A percentile compares a stretch with the other conserved stretches of the same genome.
Evolutionary conservation across 371 early-diverging fungal species (phyloP).

Genomic region (Thermomucor indicae-seudaticae): DNA sequence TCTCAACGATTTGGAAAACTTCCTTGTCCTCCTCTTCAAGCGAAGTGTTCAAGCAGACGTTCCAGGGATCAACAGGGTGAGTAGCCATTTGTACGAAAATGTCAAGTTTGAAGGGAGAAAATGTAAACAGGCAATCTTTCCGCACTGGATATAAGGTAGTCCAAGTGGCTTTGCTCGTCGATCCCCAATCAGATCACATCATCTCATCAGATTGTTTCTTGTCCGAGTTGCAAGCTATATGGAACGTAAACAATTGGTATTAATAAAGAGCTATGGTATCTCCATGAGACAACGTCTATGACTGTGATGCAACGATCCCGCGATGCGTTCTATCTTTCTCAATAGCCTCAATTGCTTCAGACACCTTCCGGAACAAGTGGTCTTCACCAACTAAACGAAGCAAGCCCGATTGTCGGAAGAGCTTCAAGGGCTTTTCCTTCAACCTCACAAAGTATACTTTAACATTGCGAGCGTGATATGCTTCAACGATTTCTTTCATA

Average conservation of each 20-base stretch:
- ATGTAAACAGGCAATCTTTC: too few species aligned
- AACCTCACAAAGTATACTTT: slow-evolving; percentile 83
- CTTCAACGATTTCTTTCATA: slow-evolving; percentile 77
- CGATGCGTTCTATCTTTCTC: slow-evolving; percentile 29
- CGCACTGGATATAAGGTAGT: neutral
- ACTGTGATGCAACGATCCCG: too few species aligned
- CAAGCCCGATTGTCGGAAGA: slow-evolving; percentile 70
- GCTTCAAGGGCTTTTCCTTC: slow-evolving; percentile 54
- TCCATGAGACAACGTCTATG: too few species aligned
- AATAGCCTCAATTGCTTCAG: slow-evolving; percentile 58
- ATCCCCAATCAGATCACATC: too few species aligned
- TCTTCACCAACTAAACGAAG: slow-evolving; percentile 57
- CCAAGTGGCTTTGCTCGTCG: too few species aligned
- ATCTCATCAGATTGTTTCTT: too few species aligned
- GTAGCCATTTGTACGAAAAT: slow-evolving; percentile 43
- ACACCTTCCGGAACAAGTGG: slow-evolving; percentile 60
- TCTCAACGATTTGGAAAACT: slow-evolving; percentile 88
- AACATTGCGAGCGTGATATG: slow-evolving; percentile 72
- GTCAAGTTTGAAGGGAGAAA: too few species aligned
- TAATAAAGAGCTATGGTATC: too few species aligned
- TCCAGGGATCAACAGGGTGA: slow-evolving; percentile 52
- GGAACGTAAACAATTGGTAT: too few species aligned
- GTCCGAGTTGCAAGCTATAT: too few species aligned
- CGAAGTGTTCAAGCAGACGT: slow-evolving; percentile 69
- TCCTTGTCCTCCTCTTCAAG: slow-evolving; percentile 89